Conservation (phyloP, 805 yeast genomes). For the Peterozyma xylosa region DNA sequence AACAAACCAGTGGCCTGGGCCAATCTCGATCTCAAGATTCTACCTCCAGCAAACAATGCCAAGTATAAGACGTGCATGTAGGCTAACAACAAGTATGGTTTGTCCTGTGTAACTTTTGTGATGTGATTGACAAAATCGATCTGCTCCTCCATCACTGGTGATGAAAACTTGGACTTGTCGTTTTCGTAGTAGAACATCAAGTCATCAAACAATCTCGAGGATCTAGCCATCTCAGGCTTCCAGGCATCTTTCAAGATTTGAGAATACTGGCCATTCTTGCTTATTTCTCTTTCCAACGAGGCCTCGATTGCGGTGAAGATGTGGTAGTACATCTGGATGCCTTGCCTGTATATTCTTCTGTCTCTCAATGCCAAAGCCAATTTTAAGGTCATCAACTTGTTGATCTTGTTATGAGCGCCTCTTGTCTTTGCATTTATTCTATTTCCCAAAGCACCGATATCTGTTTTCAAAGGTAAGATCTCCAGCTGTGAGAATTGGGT, state of each 20-base stretch:
- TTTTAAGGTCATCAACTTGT: conserved; percentile 60
- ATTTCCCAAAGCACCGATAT: conserved; percentile 77
- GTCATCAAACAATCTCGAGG: conserved; percentile 49
- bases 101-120: conserved; percentile 38
- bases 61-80: conserved; percentile 81
- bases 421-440: conserved; percentile 69
- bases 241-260: conserved; percentile 51
- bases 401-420: conserved; percentile 57
- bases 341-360: conserved; percentile 72
- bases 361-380: conserved; percentile 73
- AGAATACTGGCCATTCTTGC: conserved; percentile 27
- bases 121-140: conserved; percentile 59
- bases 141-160: conserved; percentile 55
- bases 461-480: conserved; percentile 70
- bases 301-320: conserved; percentile 60
- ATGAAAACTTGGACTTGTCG: conserved; percentile 43
- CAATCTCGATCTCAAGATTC: conserved; percentile 59
- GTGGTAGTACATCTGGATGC: conserved; percentile 66
- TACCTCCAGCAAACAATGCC: conserved; percentile 84
- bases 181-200: conserved; percentile 60
- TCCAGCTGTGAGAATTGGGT: conserved; percentile 27
- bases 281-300: conserved; percentile 37
- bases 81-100: conserved; percentile 69
- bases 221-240: conserved; percentile 65
- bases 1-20: conserved; percentile 63